Percentiles rank a stretch among this genome's conserved stretches.
Evolutionary conservation across 148 eudicot species (phyloP).

Genomic region (Persicaria tinctoria): DNA sequence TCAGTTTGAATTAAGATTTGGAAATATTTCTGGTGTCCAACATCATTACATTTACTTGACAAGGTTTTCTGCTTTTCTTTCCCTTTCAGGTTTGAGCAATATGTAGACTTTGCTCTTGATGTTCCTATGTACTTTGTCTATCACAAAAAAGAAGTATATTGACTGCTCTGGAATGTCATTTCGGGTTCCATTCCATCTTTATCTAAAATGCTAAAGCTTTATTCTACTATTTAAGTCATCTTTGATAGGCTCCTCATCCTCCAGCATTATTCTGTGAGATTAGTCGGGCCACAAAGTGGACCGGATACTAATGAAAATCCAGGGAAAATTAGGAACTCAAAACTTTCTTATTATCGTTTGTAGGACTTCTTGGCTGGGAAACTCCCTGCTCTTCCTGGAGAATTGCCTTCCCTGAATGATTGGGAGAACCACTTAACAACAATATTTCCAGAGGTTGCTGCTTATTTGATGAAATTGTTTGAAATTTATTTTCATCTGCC

Average conservation of each 20-base stretch:
- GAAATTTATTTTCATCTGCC: neutral
- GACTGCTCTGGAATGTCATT: constrained; percentile 91
- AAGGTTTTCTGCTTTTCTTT: constrained; percentile 9
- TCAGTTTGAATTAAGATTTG: too few species aligned
- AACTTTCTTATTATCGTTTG: constrained; percentile 7
- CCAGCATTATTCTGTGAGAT: too few species aligned
- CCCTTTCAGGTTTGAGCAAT: constrained; percentile 73
- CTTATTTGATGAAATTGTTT: constrained; percentile 10
- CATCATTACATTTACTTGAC: neutral
- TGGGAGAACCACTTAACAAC: constrained; percentile 99
- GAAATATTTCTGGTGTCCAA: too few species aligned
- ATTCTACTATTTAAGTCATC: neutral
- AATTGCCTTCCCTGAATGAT: constrained; percentile 76
- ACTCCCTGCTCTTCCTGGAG: constrained; percentile 87
- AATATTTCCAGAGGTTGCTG: constrained; percentile 86
- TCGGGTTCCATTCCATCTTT: constrained; percentile 47
- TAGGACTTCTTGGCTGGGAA: constrained; percentile 93
- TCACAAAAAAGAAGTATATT: constrained; percentile 65
- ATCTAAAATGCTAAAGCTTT: neutral
- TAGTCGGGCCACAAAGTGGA: too few species aligned
- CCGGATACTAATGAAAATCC: too few species aligned
- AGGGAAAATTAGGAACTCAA: neutral
- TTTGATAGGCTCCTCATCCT: too few species aligned
- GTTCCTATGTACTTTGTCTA: constrained; percentile 96
- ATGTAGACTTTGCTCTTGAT: constrained; percentile 94